Base-by-base conservation (phyloP, 163 green algal species). In the Scenedesmus sp. region DNA sequence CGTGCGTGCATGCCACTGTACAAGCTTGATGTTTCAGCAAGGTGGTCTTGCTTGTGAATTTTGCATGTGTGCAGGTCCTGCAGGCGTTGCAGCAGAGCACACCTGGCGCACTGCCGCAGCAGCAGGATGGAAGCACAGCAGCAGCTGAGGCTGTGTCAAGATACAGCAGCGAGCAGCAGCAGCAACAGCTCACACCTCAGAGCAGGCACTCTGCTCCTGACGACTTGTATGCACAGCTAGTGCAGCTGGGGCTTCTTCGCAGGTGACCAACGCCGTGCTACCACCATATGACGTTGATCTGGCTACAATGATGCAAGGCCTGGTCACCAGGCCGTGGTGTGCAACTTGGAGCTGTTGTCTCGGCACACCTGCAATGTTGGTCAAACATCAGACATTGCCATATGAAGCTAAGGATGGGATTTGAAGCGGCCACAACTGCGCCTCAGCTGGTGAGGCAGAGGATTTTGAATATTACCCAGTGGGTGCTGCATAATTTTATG, bases 171-270 rank as follows among this genome's bases (percentile, higher is more conserved):
- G 80, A 33, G 33, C n/a, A 46, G 6, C 80, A 70, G 49, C 82
- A 79, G 84, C 30, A 43, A 43, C 43, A 81, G 26, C 15, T 56
- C 42, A n/a, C 30, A 24, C 12, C 30, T 44, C 42, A n/a, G 49
- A 68, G 51, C 33, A 33, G 51, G 16, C 49, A 65, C 3, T 78
- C 83, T 40, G 56, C 87, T n/a, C 33, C 87, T 44, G 89, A 85
- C 16, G n/a, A 70, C 33, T 70, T 93, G 35, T 91, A 93, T 53
- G 33, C 24, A 18, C 46, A 84, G 42, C 76, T 93, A n/a, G 90
- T 93, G 15, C 59, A 76, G 40, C 80, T 93, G 35, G 90, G 90
- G 10, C 46, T 93, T 42, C 46, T 93, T 43, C 78, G 90, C 4
- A 53, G 82, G 12, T 92, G 81, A 89, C n/a, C 70, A 51, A 9